A percentile compares a stretch with the other conserved stretches of the same genome.
Conservation (phyloP, 2,329 filamentous ascomycete genomes). For the Gnomoniopsis smithogilvyi region DNA sequence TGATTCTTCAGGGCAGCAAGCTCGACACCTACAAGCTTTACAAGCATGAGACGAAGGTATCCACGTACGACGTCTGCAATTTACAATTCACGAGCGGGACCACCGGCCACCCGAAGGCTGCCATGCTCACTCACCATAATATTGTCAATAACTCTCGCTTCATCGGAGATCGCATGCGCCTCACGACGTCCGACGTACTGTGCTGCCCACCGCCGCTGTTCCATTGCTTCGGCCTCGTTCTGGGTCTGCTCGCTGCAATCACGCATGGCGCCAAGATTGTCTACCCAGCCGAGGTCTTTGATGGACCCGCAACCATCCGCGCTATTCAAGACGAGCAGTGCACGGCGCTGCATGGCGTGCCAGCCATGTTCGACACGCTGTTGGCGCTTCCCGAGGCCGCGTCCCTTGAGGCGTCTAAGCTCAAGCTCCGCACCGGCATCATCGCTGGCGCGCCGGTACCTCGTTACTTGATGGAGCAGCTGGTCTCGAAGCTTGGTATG, state of each 20-base stretch:
- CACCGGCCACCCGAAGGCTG: conserved; percentile 69
- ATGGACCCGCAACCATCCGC: conserved; percentile 61
- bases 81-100: conserved; percentile 76
- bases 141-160: conserved; percentile 66
- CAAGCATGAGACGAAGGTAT: conserved; percentile 50
- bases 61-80: conserved; percentile 67
- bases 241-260: conserved; percentile 68
- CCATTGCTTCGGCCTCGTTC: conserved; percentile 80
- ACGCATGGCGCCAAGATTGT: conserved; percentile 76
- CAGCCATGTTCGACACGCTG: conserved; percentile 76
- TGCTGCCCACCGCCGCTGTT: conserved; percentile 83
- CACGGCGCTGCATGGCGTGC: conserved; percentile 77
- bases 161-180: conserved; percentile 70
- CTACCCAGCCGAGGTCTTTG: conserved; percentile 73
- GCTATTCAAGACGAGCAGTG: conserved; percentile 65
- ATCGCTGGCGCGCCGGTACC: conserved; percentile 78
- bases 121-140: conserved; percentile 69
- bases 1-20: conserved; percentile 50
- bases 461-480: conserved; percentile 68
- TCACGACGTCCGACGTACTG: conserved; percentile 63
- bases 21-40: conserved; percentile 49
- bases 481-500: conserved; percentile 72
- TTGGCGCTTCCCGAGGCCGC: conserved; percentile 42
- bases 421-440: conserved; percentile 68
- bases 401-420: conserved; percentile 36